Percentiles rank a stretch among this genome's conserved stretches.
These are phyloP conservation scores for Phytophthora macrochlamydospora DNA, from an alignment of 352 stramenopile species.

Conservation along the genomic window DNA sequence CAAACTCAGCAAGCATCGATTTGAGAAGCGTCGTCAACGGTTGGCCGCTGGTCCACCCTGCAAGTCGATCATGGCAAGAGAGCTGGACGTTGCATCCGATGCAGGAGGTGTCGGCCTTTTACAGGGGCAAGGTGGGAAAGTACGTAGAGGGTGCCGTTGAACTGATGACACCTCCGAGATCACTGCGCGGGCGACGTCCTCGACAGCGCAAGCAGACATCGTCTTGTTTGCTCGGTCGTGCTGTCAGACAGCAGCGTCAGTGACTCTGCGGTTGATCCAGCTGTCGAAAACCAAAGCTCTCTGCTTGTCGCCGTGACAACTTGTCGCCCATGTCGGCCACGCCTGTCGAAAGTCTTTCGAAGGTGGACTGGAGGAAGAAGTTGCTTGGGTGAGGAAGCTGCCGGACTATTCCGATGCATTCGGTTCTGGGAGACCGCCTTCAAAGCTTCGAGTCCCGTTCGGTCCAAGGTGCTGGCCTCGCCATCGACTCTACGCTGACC, in stretches of 20 bases:
- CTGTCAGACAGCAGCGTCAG: background rate
- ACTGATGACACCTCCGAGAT: conserved; percentile 3
- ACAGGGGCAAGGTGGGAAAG: background rate
- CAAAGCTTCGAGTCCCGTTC: too few species aligned
- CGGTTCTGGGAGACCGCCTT: too few species aligned
- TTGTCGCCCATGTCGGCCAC: background rate
- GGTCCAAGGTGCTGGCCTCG: too few species aligned
- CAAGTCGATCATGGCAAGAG: background rate
- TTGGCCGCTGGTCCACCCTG: too few species aligned
- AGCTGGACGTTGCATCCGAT: background rate
- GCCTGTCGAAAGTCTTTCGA: background rate
- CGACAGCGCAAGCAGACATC: background rate
- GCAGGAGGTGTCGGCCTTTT: background rate
- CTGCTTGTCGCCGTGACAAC: background rate
- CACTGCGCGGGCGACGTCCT: background rate
- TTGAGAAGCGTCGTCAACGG: background rate
- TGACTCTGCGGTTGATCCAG: background rate
- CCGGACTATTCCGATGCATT: too few species aligned
- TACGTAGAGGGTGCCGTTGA: background rate
- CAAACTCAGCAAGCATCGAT: background rate
- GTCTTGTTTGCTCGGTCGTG: background rate
- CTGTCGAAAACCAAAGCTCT: conserved; percentile 1
- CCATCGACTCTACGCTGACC: background rate
- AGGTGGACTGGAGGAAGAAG: too few species aligned
- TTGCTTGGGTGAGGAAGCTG: too few species aligned